Evolutionary conservation across 169 alveolate genomes (phyloP).

Genomic region (Eimeria necatrix): DNA sequence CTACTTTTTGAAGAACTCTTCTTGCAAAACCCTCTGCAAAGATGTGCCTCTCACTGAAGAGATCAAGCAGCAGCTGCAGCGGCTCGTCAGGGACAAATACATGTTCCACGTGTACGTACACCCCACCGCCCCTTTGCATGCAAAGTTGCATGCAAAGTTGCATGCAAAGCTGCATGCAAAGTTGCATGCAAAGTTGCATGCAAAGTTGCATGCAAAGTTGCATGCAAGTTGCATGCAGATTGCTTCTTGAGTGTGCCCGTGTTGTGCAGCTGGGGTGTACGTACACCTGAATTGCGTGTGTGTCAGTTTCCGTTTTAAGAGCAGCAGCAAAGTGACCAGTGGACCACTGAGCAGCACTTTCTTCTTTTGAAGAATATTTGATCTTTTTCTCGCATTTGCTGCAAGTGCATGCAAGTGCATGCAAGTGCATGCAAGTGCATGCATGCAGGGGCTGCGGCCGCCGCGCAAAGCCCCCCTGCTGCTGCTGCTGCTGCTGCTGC

Average conservation of each 20-base stretch:
- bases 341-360: no score
- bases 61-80: slow-evolving; percentile 24
- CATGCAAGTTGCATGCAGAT: neutral
- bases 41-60: slow-evolving; percentile 39
- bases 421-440: no score
- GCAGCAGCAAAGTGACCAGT: no score
- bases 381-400: no score
- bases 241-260: neutral
- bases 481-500: neutral
- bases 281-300: neutral
- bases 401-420: no score
- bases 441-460: no score
- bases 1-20: slow-evolving; percentile 22
- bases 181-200: neutral
- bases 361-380: no score
- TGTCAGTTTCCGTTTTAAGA: neutral
- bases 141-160: neutral
- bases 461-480: no score
- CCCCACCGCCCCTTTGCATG: neutral
- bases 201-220: neutral
- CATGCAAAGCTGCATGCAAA: neutral
- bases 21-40: slow-evolving; percentile 74
- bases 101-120: slow-evolving; percentile 64
- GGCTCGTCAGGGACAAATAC: slow-evolving; percentile 71
- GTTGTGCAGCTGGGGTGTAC: neutral